Conservation (phyloP, 805 yeast genomes). For the Saturnispora bothae region DNA sequence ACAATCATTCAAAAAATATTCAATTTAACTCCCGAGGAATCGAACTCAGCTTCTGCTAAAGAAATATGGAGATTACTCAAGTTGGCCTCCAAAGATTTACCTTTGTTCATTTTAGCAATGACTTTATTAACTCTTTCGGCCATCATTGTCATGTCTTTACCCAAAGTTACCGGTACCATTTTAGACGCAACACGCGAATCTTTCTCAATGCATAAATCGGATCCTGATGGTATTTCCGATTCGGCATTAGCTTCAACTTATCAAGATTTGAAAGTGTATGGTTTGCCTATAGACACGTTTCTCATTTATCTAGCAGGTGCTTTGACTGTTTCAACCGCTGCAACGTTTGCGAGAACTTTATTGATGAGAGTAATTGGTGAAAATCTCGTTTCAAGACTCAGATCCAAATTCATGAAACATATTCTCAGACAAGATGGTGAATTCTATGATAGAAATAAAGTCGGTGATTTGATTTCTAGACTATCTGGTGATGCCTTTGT, state of each 20-base stretch:
- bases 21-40: conserved; percentile 25
- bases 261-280: conserved; percentile 33
- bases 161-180: conserved; percentile 46
- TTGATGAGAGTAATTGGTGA: conserved; percentile 76
- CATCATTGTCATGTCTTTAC: conserved; percentile 40
- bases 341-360: conserved; percentile 72
- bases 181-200: conserved; percentile 35
- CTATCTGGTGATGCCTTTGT: conserved; percentile 83
- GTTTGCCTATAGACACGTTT: conserved; percentile 53
- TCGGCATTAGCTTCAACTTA: conserved; percentile 12
- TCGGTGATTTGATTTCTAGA: conserved; percentile 86
- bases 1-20: conserved; percentile 16
- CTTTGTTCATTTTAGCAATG: conserved; percentile 33
- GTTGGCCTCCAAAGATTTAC: conserved; percentile 37
- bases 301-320: conserved; percentile 49
- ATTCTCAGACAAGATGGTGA: conserved; percentile 80
- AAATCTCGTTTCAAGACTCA: conserved; percentile 70
- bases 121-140: conserved; percentile 37
- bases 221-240: conserved; percentile 10
- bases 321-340: conserved; percentile 61
- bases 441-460: conserved; percentile 80
- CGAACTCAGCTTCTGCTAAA: conserved; percentile 25
- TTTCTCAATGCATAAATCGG: neutral
- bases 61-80: conserved; percentile 32
- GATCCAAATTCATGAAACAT: conserved; percentile 68